Evolutionary conservation across 2,329 filamentous ascomycete species (phyloP), one percentile per base, ranked within the genome.

Genomic region (Hymenoscyphus scutula): DNA sequence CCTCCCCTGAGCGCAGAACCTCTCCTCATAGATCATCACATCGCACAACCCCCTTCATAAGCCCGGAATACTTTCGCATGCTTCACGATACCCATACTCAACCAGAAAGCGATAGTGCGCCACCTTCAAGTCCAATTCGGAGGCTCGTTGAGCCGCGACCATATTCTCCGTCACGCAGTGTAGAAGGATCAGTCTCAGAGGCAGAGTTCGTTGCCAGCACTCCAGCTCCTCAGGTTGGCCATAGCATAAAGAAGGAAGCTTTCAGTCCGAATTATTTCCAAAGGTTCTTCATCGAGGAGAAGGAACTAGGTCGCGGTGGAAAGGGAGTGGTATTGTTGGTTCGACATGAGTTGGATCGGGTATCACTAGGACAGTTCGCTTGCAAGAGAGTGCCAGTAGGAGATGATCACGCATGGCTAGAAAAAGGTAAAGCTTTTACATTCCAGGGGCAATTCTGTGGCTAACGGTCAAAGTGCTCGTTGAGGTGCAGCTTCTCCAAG

Each of bases 371-470:
- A 1, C 85, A 95, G 67, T 99, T 96, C 76, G 95, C 95, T 13
- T 99, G 95, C 81, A 99, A 99, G 77, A 87, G 96, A 54, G 93
- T 99, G 0, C 96, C 95, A 0, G 95, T 99, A 3, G 91, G 95
- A 15, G 90, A 99, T 72, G 91, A 98, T 71, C 94, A 97, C 72
- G 87, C 88, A 65, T 97, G 95, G 96, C 80, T 99, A 15, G 92
- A 97, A 76, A 98, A 97, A 77, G 71, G 71, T 72, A 66, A 1
- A 27, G 32, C n/a, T 6, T n/a, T 48, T 32, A 45, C 10, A 6
- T 17, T 15, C 53, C 8, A 37, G 10, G 11, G 8, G 11, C 25
- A 13, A 5, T 29, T n/a, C 15, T 37, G n/a, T 63, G 29, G 30
- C 67, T 71, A 56, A 73, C 45, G 2, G 23, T 17, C 34, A 29